Base-by-base conservation (phyloP, 164 flowering plant species). In the Dillenia turbinata region DNA sequence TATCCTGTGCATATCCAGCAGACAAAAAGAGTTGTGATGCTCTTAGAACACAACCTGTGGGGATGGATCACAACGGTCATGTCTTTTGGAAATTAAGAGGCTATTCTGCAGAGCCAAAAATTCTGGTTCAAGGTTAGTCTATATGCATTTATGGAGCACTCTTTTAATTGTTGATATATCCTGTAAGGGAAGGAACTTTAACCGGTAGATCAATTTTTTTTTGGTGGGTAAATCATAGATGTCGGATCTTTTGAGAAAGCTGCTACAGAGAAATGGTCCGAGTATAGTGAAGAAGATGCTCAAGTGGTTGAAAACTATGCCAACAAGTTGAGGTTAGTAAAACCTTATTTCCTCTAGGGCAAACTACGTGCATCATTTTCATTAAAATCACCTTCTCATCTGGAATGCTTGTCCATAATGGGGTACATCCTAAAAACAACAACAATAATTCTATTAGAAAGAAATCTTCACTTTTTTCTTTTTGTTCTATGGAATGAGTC, bases 71-170 rank as follows among this genome's bases (percentile, higher is more conserved):
- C 56, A 52, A 69, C 66, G 98, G 96, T 43, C 75, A 58, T 57
- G 78, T 64, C 43, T 85, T 69, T 68, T 90, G 98, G 98, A 90
- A 72, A 65, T 57, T 93, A 12, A 78, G 65, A 51, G 46, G 85
- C 57, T 71, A 49, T 69, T 69, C 74, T 57, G 69, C 67, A 56
- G 75, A 71, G 62, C 59, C 75, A 9, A 59, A 69, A 49, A 22
- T 90, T 17, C 57, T 93, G 64, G 76, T 80, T 68, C 98, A 89
- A 85, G 89, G 98, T 88, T 52, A 40, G 73, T 60, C 52, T 54
- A 16, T 48, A 26, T 48, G 9, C 16, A 10, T 50, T 45, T 10
- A 0, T 16, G n/a, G 9, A 3, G 12, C 10, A 12, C 5, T 10
- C 11, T 9, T 19, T 19, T 19, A 19, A 19, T 1, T 1, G 22